Conservation (phyloP, 2,329 filamentous ascomycete species). For the Fusarium duplospermum region DNA sequence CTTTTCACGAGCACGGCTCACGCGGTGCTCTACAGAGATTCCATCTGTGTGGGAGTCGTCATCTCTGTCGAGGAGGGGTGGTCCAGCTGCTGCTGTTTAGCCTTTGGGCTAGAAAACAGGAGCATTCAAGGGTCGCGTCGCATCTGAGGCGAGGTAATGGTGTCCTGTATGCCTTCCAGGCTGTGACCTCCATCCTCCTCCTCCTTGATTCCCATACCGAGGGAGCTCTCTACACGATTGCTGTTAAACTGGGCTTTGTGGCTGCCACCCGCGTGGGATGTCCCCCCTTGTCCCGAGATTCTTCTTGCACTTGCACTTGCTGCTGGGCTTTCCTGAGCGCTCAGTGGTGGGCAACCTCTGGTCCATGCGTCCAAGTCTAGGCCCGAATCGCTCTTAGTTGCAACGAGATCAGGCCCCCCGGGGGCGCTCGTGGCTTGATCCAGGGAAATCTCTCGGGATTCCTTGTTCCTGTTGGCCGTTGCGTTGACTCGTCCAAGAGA, state of each 20-base stretch:
- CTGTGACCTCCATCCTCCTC: background rate
- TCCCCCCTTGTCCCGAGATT: slow-evolving; percentile 22
- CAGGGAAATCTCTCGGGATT: slow-evolving; percentile 7
- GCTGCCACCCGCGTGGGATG: slow-evolving; percentile 18
- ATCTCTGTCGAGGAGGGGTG: background rate
- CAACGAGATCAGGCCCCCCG: slow-evolving; percentile 9
- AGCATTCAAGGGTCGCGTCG: background rate
- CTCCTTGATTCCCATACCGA: background rate
- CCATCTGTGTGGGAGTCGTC: background rate
- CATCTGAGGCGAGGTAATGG: background rate
- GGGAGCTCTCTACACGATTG: background rate
- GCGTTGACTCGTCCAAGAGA: background rate
- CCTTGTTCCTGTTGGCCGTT: background rate
- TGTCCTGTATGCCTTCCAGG: background rate
- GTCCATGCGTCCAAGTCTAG: slow-evolving; percentile 13
- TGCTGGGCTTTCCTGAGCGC: background rate
- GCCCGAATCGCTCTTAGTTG: slow-evolving; percentile 10
- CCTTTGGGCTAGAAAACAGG: background rate
- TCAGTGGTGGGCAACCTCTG: slow-evolving; percentile 21
- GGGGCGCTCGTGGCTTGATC: slow-evolving; percentile 5
- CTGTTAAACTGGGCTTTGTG: background rate
- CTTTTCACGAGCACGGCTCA: slow-evolving; percentile 28
- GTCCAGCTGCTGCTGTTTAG: background rate
- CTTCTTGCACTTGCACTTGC: background rate
- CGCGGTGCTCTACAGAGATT: background rate